Conservation (phyloP, 768 basidiomycete genomes). For the Boletus rubroflammeus region DNA sequence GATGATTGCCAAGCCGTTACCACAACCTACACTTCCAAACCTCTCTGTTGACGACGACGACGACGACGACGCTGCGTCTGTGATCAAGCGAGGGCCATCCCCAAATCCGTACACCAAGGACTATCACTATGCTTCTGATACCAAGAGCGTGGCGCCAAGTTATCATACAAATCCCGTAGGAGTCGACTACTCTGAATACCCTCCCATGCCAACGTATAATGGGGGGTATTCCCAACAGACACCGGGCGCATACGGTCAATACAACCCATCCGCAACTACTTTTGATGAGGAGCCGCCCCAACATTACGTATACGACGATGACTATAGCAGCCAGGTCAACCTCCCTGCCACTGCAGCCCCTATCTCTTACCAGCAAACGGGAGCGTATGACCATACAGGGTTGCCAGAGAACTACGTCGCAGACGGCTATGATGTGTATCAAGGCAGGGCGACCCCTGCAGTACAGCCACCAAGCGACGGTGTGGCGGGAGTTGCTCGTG, state of each 20-base stretch:
- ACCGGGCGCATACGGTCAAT: conserved; percentile 48
- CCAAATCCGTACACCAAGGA: conserved; percentile 55
- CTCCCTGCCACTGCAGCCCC: conserved; percentile 59
- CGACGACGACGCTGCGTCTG: conserved; percentile 50
- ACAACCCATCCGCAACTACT: conserved; percentile 55
- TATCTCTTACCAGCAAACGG: conserved; percentile 42
- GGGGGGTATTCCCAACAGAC: conserved; percentile 57
- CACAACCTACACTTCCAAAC: conserved; percentile 93
- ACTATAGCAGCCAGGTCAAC: conserved; percentile 61
- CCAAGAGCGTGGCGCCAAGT: conserved; percentile 37
- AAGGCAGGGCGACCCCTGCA: conserved; percentile 42
- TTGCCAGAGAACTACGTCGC: conserved; percentile 33
- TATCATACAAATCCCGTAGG: conserved; percentile 41
- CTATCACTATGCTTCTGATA: conserved; percentile 53
- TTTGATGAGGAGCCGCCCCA: conserved; percentile 51
- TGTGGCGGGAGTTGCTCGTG: conserved; percentile 34
- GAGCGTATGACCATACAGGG: conserved; percentile 17
- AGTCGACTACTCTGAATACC: conserved; percentile 43
- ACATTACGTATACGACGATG: conserved; percentile 57
- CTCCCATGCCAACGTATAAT: conserved; percentile 76
- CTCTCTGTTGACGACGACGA: conserved; percentile 80
- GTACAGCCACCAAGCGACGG: conserved; percentile 32
- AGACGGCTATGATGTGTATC: conserved; percentile 55
- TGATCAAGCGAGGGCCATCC: conserved; percentile 50
- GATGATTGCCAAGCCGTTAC: conserved; percentile 71